These are phyloP conservation scores for Gnomoniopsis smithogilvyi DNA, from an alignment of 2,329 filamentous ascomycete genomes.

Conservation along the genomic window DNA sequence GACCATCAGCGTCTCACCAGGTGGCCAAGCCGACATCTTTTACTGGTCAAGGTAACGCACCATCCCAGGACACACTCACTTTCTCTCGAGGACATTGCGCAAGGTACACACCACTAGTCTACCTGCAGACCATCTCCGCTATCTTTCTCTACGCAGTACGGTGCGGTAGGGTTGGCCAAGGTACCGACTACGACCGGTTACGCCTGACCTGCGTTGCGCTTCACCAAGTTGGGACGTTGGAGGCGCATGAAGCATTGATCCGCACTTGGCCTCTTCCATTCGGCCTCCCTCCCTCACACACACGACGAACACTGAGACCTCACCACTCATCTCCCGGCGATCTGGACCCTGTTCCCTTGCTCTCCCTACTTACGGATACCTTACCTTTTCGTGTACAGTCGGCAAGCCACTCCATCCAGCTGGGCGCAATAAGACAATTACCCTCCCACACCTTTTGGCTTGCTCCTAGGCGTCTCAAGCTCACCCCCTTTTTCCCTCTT, in stretches of 20 bases:
- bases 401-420: slow-evolving; percentile 13
- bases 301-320: slow-evolving; percentile 15
- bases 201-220: not conserved
- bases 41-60: slow-evolving; percentile 11
- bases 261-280: slow-evolving; percentile 13
- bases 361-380: not conserved
- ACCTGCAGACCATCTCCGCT: not conserved
- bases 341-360: slow-evolving; percentile 3
- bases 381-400: slow-evolving; percentile 3
- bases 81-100: not conserved
- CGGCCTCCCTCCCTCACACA: not conserved
- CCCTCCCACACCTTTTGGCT: slow-evolving; percentile 11
- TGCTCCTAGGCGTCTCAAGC: not conserved
- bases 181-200: not conserved
- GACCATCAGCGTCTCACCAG: slow-evolving; percentile 12
- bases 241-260: slow-evolving; percentile 15
- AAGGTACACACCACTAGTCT: not conserved
- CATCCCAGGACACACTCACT: slow-evolving; percentile 1
- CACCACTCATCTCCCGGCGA: slow-evolving; percentile 16
- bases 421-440: slow-evolving; percentile 17
- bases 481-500: not conserved
- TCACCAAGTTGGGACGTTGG: slow-evolving; percentile 4
- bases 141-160: not conserved
- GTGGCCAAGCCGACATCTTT: slow-evolving; percentile 9
- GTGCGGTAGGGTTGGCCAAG: not conserved